Evolutionary conservation across 2,329 filamentous ascomycete genomes (phyloP), one percentile per base, ranked within the genome.

Genomic region (Paramyrothecium roridum): DNA sequence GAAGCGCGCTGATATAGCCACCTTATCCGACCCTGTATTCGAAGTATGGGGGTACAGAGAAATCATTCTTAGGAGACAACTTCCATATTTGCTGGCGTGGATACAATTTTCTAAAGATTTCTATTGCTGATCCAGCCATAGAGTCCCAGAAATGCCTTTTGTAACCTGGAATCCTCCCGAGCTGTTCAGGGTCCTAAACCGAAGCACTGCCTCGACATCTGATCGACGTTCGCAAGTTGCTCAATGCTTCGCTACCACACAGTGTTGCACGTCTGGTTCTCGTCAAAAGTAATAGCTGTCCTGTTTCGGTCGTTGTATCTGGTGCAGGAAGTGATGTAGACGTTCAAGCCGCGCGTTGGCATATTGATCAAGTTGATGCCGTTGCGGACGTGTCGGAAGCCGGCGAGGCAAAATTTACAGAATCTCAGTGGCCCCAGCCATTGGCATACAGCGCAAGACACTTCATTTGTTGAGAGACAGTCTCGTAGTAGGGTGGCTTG

Each of bases 181-280:
- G 48, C 30, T 50, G 21, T 59, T 59, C 11, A 53, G 34, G 3
- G 23, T 50, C 16, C 45, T 52, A 47, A 54, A 2, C 53, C 54
- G 48, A 59, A 59, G 49, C 57, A 59, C 40, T 59, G 57, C 2
- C 55, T 49, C n/a, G 55, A 55, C 30, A 40, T 37, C 17, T 56
- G 52, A n/a, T 50, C 45, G 20, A 53, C 30, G 21, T 49, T 56
- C 30, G 54, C 48, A 43, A 50, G 6, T 22, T 50, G 22, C 26
- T 50, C 48, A 50, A 33, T 50, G 13, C 48, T 50, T 17, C 53
- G 47, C 57, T 55, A 59, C 48, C 57, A 59, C 19, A 59, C 55
- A 19, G 48, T 47, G 40, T 55, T 59, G 53, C 57, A 57, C 1
- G 52, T 48, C 6, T 34, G 48, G 20, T 47, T 54, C 7, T 52